Percentiles rank a stretch among this genome's conserved stretches.
phyloP scores from a whole-genome alignment of 192 early-diverging fungal genomes.

The Geosiphon pyriformis region DNA sequence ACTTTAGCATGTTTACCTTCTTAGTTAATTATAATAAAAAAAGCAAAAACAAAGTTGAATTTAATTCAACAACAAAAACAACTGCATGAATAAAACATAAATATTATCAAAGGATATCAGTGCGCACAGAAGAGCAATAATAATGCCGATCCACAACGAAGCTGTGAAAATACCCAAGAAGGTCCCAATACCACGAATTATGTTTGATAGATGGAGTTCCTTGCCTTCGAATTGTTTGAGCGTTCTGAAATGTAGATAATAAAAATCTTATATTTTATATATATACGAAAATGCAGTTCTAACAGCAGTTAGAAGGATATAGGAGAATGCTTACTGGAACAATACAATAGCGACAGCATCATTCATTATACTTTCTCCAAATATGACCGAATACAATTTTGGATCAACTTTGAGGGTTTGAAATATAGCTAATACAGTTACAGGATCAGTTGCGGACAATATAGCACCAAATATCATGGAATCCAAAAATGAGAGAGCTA shows the following conservation, averaged over 20 bases:
- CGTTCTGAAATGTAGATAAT: constrained; percentile 40
- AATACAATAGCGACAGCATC: constrained; percentile 98
- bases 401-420: constrained; percentile 91
- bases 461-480: constrained; percentile 93
- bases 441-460: constrained; percentile 94
- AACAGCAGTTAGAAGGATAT: too few species aligned
- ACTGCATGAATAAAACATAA: not conserved
- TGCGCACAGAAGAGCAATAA: constrained; percentile 69
- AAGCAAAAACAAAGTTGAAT: not conserved
- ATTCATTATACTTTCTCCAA: constrained; percentile 92
- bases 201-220: constrained; percentile 58
- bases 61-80: not conserved
- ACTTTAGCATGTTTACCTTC: constrained; percentile 55
- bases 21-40: not conserved
- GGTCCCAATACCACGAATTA: constrained; percentile 55
- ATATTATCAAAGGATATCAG: constrained; percentile 46
- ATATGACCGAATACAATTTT: constrained; percentile 91
- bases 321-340: constrained; percentile 60
- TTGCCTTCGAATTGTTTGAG: constrained; percentile 70
- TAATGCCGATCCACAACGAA: constrained; percentile 77
- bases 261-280: not conserved
- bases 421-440: constrained; percentile 94
- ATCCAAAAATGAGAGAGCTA: constrained; percentile 78
- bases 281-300: too few species aligned
- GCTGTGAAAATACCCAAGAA: constrained; percentile 83